phyloP scores from a whole-genome alignment of 805 yeast genomes.

The Yarrowia yakushimensis region DNA sequence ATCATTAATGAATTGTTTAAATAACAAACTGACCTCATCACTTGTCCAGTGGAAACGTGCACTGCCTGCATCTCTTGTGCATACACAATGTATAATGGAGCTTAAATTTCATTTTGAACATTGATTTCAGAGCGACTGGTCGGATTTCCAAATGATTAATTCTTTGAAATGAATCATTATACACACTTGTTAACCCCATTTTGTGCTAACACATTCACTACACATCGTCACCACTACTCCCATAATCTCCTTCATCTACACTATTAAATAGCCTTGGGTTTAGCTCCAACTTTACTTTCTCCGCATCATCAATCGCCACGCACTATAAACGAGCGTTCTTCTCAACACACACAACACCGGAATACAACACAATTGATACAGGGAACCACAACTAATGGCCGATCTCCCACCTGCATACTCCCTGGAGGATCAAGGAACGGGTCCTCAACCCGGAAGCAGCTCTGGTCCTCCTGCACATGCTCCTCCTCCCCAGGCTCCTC shows the following conservation, averaged over 20 bases:
- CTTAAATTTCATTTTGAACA: not conserved
- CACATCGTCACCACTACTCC: not conserved
- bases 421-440: conserved; percentile 5
- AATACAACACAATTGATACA: not conserved
- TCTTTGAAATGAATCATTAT: no score
- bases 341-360: not conserved
- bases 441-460: not conserved
- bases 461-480: not conserved
- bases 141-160: no score
- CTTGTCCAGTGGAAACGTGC: no score
- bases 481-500: not conserved
- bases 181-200: no score
- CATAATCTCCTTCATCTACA: not conserved
- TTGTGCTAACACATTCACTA: not conserved
- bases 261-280: not conserved
- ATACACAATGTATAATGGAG: not conserved
- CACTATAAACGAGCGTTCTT: not conserved
- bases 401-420: conserved; percentile 1
- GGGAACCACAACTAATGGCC: not conserved
- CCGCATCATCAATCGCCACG: not conserved
- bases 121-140: not conserved
- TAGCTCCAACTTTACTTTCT: not conserved
- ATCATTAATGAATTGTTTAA: not conserved
- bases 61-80: not conserved
- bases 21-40: no score